Evolutionary conservation across 768 basidiomycete genomes (phyloP).

Genomic region (Leccinum longicurvipes): DNA sequence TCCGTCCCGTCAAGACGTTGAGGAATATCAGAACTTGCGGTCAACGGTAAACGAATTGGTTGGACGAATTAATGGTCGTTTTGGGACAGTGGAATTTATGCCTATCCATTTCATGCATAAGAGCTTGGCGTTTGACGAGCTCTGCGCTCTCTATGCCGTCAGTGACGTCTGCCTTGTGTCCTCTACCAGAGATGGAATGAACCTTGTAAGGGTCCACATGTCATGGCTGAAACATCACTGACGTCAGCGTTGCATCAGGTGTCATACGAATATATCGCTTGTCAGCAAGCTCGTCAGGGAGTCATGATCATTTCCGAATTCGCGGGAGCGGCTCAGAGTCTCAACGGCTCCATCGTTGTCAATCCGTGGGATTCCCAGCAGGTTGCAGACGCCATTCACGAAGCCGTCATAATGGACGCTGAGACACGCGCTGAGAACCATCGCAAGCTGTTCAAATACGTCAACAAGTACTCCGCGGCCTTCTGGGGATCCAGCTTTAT

Average conservation of each 20-base stretch:
- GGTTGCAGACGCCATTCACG: conserved; percentile 95
- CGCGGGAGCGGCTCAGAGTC: conserved; percentile 92
- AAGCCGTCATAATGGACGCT: conserved; percentile 86
- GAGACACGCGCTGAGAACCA: conserved; percentile 88
- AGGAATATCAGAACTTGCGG: conserved; percentile 97
- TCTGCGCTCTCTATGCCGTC: conserved; percentile 96
- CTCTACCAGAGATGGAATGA: conserved; percentile 97
- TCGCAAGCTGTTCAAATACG: conserved; percentile 93
- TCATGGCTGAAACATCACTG: conserved; percentile 7
- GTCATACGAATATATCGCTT: conserved; percentile 97
- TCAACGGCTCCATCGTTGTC: conserved; percentile 95
- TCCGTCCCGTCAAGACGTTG: conserved; percentile 96
- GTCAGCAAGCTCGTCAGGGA: conserved; percentile 89
- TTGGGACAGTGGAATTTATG: conserved; percentile 99
- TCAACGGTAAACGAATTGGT: conserved; percentile 97
- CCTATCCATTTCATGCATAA: conserved; percentile 99
- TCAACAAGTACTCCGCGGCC: conserved; percentile 89
- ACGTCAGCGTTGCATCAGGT: conserved; percentile 52
- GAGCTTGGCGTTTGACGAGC: conserved; percentile 86
- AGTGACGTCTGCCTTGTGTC: conserved; percentile 96
- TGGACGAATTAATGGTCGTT: conserved; percentile 96
- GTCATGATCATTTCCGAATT: conserved; percentile 99
- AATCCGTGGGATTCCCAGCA: conserved; percentile 99
- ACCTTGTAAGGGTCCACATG: conserved; percentile 62
- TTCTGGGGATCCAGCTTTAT: conserved; percentile 94